These are phyloP conservation scores for Tuctoria greenei DNA, from an alignment of 176 grass and related monocot genomes.

Conservation along the genomic window DNA sequence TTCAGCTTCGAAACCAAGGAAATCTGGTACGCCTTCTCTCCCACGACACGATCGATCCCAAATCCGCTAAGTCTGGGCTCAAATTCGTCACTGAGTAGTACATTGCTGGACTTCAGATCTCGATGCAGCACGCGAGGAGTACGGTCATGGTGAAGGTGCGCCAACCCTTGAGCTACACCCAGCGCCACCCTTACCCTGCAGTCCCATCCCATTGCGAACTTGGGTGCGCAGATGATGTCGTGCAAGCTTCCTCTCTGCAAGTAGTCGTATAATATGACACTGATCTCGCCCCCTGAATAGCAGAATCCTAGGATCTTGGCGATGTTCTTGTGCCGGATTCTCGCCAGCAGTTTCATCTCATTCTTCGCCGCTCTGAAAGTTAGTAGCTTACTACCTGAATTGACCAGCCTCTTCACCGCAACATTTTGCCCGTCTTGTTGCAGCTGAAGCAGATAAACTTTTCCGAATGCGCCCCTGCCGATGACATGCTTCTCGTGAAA, in stretches of 20 bases:
- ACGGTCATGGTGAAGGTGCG: constrained; percentile 61
- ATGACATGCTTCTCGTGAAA: constrained; percentile 54
- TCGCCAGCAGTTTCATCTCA: constrained; percentile 62
- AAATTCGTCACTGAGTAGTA: constrained; percentile 55
- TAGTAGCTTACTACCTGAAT: constrained; percentile 42
- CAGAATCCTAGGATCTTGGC: constrained; percentile 66
- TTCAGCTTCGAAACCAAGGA: constrained; percentile 54
- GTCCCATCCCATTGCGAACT: constrained; percentile 42
- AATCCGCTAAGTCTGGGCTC: constrained; percentile 58
- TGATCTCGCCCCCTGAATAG: constrained; percentile 42
- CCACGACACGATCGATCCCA: constrained; percentile 48
- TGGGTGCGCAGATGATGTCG: constrained; percentile 44
- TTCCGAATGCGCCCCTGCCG: constrained; percentile 62
- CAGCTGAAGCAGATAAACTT: constrained; percentile 41
- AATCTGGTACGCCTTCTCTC: constrained; percentile 43
- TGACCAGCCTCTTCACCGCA: constrained; percentile 51
- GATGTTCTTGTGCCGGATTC: constrained; percentile 66
- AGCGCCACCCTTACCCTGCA: constrained; percentile 56
- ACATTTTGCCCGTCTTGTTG: constrained; percentile 45
- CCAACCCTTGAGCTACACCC: constrained; percentile 56
- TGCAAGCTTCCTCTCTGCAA: constrained; percentile 51
- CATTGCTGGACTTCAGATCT: constrained; percentile 72
- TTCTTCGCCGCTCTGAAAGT: constrained; percentile 55
- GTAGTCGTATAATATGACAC: constrained; percentile 65
- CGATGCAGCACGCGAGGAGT: constrained; percentile 51